Evolutionary conservation across 1,284 basidiomycete species (phyloP).

Genomic region (Apiotrichum sp.): DNA sequence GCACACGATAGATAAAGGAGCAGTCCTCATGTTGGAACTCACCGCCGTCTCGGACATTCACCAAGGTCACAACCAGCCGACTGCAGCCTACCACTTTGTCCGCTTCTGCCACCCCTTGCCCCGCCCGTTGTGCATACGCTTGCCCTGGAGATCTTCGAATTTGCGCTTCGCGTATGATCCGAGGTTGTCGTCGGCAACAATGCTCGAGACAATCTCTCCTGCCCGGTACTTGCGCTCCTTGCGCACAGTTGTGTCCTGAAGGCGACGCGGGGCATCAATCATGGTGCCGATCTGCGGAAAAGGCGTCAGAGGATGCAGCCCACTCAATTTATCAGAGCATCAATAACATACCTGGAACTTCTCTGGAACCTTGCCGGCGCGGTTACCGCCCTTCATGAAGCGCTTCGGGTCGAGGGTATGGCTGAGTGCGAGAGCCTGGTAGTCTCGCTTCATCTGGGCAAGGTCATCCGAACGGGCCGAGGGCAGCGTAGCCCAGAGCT

Average conservation of each 20-base stretch:
- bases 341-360: constrained; percentile 68
- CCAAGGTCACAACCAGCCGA: background rate
- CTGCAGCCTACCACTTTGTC: constrained; percentile 40
- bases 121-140: constrained; percentile 64
- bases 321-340: background rate
- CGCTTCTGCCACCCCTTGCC: constrained; percentile 67
- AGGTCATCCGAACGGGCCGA: constrained; percentile 72
- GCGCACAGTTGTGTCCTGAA: constrained; percentile 64
- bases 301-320: background rate
- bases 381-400: constrained; percentile 84
- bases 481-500: constrained; percentile 87
- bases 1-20: background rate
- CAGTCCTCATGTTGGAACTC: background rate
- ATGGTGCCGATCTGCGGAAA: constrained; percentile 73
- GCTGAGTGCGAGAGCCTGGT: constrained; percentile 82
- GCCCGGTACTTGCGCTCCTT: constrained; percentile 77
- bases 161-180: constrained; percentile 88
- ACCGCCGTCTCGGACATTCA: background rate
- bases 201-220: constrained; percentile 76
- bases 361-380: constrained; percentile 67
- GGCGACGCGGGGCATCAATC: constrained; percentile 65
- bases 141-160: constrained; percentile 73
- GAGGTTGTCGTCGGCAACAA: constrained; percentile 80
- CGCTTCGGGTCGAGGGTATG: constrained; percentile 94
- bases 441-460: constrained; percentile 79